Evolutionary conservation across 805 yeast genomes (phyloP), one percentile per base, ranked within the genome.

Genomic region (Starmerella tilneyi): DNA sequence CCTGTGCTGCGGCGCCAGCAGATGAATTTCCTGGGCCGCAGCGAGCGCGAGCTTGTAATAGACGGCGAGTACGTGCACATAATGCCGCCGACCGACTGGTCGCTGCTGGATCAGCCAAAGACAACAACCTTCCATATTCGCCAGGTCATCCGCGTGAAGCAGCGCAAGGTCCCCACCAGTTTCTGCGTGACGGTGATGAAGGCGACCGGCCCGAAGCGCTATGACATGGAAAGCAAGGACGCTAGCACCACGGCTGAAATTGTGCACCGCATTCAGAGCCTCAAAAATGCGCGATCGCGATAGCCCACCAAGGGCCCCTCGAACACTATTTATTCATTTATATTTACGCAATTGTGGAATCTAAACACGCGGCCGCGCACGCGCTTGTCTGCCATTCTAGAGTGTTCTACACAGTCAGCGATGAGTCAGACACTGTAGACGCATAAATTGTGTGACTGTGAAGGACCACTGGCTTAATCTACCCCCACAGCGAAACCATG

Each of bases 31-130:
- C 75, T 82, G 47, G 78, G 77, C 46, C 72, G 86, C 44, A 84
- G 84, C 49, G 94, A 86, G 55, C 76, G 92, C 55, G 75, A 86
- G 0, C 68, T 89, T 26, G 86, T 92, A 1, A 75, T 89, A 30
- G 97, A 89, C 62, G 97, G 96, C n/a, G 94, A 85, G 56, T 86
- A 85, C 57, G 76, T 89, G 12, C 89, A 88, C 56, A 74, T 89
- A 40, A 76, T 84, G 56, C 96, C 96, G 0, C 79, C 86, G 7
- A 85, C 83, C 55, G 89, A 84, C 48, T 71, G 76, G 47, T 75
- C 73, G 53, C 75, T 84, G 74, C 76, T 81, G 56, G 92, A 81
- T 44, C 58, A 63, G 62, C 74, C 81, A 54, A 88, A 88, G 59
- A 88, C 95, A 0, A 77, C 86, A 13, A 81, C 94, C 0, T 84